Evolutionary conservation across 257 asterid genomes (phyloP).

Genomic region (Phtheirospermum japonicum): DNA sequence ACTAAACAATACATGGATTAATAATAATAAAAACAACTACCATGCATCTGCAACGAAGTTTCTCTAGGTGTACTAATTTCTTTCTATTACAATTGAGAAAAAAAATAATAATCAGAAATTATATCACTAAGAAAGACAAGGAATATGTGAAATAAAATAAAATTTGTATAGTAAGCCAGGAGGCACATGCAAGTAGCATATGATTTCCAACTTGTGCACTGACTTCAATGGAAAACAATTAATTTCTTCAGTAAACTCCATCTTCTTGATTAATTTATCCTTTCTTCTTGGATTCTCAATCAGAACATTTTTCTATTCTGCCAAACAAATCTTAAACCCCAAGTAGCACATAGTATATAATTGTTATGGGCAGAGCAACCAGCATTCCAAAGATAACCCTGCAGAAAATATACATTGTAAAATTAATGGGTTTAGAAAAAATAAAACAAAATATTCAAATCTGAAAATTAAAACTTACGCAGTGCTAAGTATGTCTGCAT

Average conservation of each 20-base stretch:
- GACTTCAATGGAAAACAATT: constrained; percentile 42
- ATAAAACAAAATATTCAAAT: too few species aligned
- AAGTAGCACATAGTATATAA: constrained; percentile 81
- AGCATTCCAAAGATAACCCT: constrained; percentile 96
- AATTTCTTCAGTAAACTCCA: constrained; percentile 26
- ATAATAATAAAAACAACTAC: not conserved
- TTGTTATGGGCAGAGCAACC: constrained; percentile 83
- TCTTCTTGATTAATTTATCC: constrained; percentile 23
- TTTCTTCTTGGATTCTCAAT: constrained; percentile 42
- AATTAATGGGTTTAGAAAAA: too few species aligned
- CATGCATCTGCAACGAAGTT: not conserved
- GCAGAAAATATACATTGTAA: constrained; percentile 21
- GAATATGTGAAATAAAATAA: constrained; percentile 26
- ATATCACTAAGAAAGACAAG: constrained; percentile 18
- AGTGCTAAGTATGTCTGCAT: constrained; percentile 85
- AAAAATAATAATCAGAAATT: constrained; percentile 1
- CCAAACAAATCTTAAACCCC: constrained; percentile 48
- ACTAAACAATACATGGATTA: not conserved
- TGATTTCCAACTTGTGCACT: constrained; percentile 47
- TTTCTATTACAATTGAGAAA: constrained; percentile 20
- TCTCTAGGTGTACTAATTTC: constrained; percentile 21
- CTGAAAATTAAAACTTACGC: too few species aligned
- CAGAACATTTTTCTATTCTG: constrained; percentile 23
- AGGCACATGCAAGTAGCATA: constrained; percentile 45
- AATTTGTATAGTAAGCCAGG: constrained; percentile 24